Percentiles rank a stretch among this genome's conserved stretches.
Evolutionary conservation across 2,329 filamentous ascomycete species (phyloP).

Genomic region (Trichoderma sp.): DNA sequence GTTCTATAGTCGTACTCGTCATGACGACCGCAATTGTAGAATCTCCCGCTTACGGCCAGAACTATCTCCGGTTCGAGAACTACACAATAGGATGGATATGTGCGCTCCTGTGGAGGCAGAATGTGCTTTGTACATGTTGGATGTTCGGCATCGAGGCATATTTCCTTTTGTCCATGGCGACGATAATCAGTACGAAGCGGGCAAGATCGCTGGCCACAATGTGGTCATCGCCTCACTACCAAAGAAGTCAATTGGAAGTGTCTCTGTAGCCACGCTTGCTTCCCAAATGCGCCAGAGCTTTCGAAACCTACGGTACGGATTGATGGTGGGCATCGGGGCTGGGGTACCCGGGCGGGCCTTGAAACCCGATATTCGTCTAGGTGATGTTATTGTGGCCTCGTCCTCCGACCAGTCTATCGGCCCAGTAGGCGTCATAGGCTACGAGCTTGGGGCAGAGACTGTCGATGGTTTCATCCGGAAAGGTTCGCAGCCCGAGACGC

Average conservation of each 20-base stretch:
- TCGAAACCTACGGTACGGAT: background rate
- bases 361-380: background rate
- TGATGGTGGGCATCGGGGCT: background rate
- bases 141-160: background rate
- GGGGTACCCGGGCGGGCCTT: background rate
- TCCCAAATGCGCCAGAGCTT: background rate
- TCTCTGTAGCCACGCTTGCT: background rate
- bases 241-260: background rate
- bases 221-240: background rate
- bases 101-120: background rate
- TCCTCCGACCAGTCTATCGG: background rate
- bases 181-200: background rate
- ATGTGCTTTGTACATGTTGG: background rate
- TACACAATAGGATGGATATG: background rate
- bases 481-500: background rate
- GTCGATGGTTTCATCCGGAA: background rate
- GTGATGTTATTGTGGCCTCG: background rate
- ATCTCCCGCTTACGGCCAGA: background rate
- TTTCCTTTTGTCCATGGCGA: background rate
- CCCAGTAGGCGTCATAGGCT: background rate
- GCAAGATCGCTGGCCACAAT: background rate
- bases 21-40: background rate
- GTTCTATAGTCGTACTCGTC: background rate
- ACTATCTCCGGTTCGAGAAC: background rate
- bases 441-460: background rate